Evolutionary conservation across 1,139 yeast species (phyloP), one percentile per base, ranked within the genome.

Genomic region (Eremothecium coryli): DNA sequence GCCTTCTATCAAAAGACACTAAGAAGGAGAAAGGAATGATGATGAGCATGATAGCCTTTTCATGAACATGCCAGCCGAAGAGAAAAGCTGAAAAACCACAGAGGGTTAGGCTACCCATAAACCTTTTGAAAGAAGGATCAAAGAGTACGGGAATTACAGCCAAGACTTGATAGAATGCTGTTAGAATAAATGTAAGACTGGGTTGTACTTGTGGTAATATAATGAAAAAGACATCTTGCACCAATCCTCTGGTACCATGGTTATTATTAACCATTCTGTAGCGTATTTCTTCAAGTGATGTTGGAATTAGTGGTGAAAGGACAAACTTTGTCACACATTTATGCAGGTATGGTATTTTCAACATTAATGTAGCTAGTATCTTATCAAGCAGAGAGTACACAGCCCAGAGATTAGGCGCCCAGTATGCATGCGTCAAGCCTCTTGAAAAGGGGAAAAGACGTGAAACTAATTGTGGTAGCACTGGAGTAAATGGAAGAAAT

Each of bases 401-500:
- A 0, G 98, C 95, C 99, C 99, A 90, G 35, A 86, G 65, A 49
- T 90, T 90, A 4, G 98, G 98, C 1, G 98, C 98, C 98, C 98
- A 90, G 61, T 93, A 93, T 0, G 97, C 96, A 58, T 93, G 98
- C 4, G 96, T 90, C 26, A 93, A 67, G 1, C 98, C 98, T 52
- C 98, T 70, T 33, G 94, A 81, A 54, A 90, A 90, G 4, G 98
- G 98, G 60, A 90, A 90, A 26, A 93, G 61, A 33, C 98, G 66
- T 4, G 65, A 56, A 9, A 84, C 33, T 12, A 90, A 61, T 42
- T 84, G 75, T 1, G 82, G 81, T 34, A 82, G 52, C 28, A 78
- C 81, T 5, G 69, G 74, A 9, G 70, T 60, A 52, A 86, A 86
- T 0, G 98, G 99, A 0, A 69, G 82, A 61, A 93, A 85, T 5